Evolutionary conservation across 2,329 filamentous ascomycete species (phyloP), one percentile per base, ranked within the genome.

Genomic region (Hypoxylon sp.): DNA sequence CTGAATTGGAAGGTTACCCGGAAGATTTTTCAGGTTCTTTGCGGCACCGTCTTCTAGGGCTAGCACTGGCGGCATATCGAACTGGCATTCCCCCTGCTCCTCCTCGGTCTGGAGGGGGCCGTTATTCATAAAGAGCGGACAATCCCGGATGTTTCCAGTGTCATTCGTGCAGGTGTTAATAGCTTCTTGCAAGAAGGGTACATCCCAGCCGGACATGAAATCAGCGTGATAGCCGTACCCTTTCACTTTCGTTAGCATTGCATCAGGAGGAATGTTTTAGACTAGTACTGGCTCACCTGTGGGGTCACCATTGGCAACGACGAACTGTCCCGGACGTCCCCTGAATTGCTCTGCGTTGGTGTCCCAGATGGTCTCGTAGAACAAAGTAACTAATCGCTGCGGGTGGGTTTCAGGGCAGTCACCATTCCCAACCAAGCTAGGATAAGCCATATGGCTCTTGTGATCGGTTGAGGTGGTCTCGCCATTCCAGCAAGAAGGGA

Each of bases 401-500:
- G 89, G 86, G 76, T 89, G 94, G 8, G 85, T 90, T 1, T 87
- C 77, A 0, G 94, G 94, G 80, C 94, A 97, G 39, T 83, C 83
- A 33, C 94, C 94, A 70, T 88, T 88, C 81, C 93, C 92, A 74
- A 97, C 91, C 11, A 91, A 83, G 73, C 88, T 86, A 0, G 94
- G 93, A 79, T 94, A 98, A 3, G 91, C 91, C 68, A 97, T 87
- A 78, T 98, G 89, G 70, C 82, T 82, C 78, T 83, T 84, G 81
- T 90, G 88, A 77, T 90, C 84, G 0, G 76, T 64, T 8, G 84
- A 85, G 72, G 87, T 86, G 69, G 91, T 85, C 73, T 88, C 85
- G 55, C 93, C 92, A 74, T 96, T 92, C 91, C 94, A 97, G 86
- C 94, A 97, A 1, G 91, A 94, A 0, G 93, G 93, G 81, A 97